These are phyloP conservation scores for Mycosphaerelloides madeirae DNA, from an alignment of 2,329 filamentous ascomycete genomes.

Conservation along the genomic window DNA sequence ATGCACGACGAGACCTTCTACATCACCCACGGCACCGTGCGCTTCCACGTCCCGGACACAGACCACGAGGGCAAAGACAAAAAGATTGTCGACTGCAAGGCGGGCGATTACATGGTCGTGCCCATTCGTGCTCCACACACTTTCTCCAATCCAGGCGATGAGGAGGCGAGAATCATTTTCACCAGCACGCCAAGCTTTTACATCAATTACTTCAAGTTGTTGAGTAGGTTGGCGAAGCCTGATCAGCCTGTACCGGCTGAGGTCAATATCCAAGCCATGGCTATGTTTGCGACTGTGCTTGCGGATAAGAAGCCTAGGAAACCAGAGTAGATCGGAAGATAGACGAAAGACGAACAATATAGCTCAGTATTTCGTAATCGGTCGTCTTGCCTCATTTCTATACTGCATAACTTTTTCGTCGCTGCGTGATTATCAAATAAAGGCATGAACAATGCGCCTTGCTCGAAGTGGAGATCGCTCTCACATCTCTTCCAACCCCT, in stretches of 20 bases:
- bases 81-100: constrained; percentile 44
- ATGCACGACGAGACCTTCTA: constrained; percentile 58
- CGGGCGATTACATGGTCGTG: constrained; percentile 53
- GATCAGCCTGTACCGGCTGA: constrained; percentile 47
- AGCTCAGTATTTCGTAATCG: no score
- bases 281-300: constrained; percentile 47
- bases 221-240: constrained; percentile 43
- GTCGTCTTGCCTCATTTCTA: no score
- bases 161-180: constrained; percentile 54
- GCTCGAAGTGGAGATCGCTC: no score
- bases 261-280: constrained; percentile 48
- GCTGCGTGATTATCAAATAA: no score
- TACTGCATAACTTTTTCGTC: no score
- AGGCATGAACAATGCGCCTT: no score
- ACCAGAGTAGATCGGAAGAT: constrained; percentile 12
- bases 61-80: constrained; percentile 29
- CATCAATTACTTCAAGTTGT: constrained; percentile 54
- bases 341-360: no score
- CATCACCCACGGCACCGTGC: constrained; percentile 48
- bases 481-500: no score
- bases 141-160: constrained; percentile 52
- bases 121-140: constrained; percentile 53
- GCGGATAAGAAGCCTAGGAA: constrained; percentile 37
- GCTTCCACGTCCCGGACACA: constrained; percentile 45
- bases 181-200: constrained; percentile 55